Evolutionary conservation across 805 yeast species (phyloP), one percentile per base, ranked within the genome.

Genomic region (Myxozyma lipomycoides): DNA sequence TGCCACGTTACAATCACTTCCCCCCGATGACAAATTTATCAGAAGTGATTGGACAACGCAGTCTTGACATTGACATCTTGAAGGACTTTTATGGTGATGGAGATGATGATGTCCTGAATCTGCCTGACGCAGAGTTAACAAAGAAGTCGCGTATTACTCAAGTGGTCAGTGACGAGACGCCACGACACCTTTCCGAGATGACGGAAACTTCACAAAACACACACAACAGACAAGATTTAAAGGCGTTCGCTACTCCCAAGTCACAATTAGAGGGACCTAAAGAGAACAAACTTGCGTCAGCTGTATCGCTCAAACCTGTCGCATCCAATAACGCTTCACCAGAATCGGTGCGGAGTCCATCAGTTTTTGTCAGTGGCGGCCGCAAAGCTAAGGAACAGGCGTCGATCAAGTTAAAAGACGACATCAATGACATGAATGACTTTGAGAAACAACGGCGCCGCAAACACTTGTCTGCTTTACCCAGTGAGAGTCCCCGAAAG

Each of bases 341-440:
- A 17, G 26, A 12, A 6, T 7, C 43, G n/a, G 30, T 28, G n/a
- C 12, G 38, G 9, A 10, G 30, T 17, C 15, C 45, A 3, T 19
- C 46, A 5, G 4, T 24, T 9, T 18, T 12, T 15, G 26, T 40
- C 4, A 35, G 56, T 5, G 32, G 54, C 2, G 49, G 64, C 32
- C 66, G 72, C 1, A 64, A 64, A 10, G 95, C 95, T 1, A 82
- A 82, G 41, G 73, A 75, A 36, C 78, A 75, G 60, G 95, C 95
- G 0, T 82, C 81, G 0, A 69, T 70, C 50, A 82, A 80, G 62
- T 69, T 86, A 15, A 91, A 83, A 60, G 75, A 76, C 9, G 80
- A 82, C 63, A 84, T 86, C 75, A 78, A 77, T 51, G 83, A 83
- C 42, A 73, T 86, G 56, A 84, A 83, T 61, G 74, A 72, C 45